Conservation (phyloP, 805 yeast genomes). For the Henningerozyma blattae region DNA sequence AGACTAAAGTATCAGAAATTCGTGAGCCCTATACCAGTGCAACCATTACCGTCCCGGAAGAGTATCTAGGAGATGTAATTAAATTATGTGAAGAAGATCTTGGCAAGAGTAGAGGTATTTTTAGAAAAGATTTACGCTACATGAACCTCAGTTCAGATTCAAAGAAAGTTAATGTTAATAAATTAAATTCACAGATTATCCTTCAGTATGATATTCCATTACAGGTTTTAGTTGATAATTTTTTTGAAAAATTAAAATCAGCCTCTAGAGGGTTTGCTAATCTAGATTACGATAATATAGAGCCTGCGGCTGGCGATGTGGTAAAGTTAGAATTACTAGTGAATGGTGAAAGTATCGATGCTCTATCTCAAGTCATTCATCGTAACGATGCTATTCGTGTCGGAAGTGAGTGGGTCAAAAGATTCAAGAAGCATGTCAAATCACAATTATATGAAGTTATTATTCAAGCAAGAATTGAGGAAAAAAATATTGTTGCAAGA, state of each 20-base stretch:
- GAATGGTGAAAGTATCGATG: slow-evolving; percentile 84
- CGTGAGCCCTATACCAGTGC: slow-evolving; percentile 89
- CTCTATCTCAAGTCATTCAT: slow-evolving; percentile 85
- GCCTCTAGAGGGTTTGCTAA: slow-evolving; percentile 88
- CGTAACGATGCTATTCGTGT: slow-evolving; percentile 55
- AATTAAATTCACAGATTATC: slow-evolving; percentile 17
- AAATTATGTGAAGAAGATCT: slow-evolving; percentile 74
- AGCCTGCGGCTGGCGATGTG: slow-evolving; percentile 67
- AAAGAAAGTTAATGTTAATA: slow-evolving; percentile 45
- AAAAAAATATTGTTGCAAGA: slow-evolving; percentile 69
- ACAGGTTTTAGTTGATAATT: slow-evolving; percentile 86
- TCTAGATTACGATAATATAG: slow-evolving; percentile 87
- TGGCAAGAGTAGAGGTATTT: slow-evolving; percentile 71
- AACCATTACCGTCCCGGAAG: slow-evolving; percentile 81
- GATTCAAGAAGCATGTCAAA: slow-evolving; percentile 66
- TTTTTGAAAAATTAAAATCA: slow-evolving; percentile 87
- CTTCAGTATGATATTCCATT: slow-evolving; percentile 74
- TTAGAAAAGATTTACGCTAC: slow-evolving; percentile 38
- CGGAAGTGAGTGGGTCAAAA: slow-evolving; percentile 74
- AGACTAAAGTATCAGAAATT: slow-evolving; percentile 30
- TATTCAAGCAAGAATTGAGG: slow-evolving; percentile 80
- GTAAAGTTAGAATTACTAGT: slow-evolving; percentile 82
- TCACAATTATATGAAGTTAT: slow-evolving; percentile 87
- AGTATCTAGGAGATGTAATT: slow-evolving; percentile 79
- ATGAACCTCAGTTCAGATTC: slow-evolving; percentile 32